Evolutionary conservation across 257 asterid genomes (phyloP), one percentile per base, ranked within the genome.

Genomic region (Fraxinus cuspidata): DNA sequence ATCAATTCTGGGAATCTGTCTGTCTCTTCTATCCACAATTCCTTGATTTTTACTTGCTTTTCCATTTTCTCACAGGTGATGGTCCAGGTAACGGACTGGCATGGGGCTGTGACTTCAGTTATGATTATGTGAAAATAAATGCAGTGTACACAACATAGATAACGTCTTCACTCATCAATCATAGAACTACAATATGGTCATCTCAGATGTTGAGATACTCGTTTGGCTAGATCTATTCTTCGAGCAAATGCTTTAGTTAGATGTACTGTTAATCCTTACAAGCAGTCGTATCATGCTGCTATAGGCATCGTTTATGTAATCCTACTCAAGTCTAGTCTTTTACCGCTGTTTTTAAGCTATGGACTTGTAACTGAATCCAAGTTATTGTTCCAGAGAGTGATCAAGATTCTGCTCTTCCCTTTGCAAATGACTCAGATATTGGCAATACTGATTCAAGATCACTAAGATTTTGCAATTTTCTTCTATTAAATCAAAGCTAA

Each of bases 31-130:
- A 25, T 13, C 69, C 9, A 23, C 69, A 32, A 8, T 63, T 29
- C 19, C 29, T 31, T 70, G 32, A 53, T 35, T 53, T 42, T 73
- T 65, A 28, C 18, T 2, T 1, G 18, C 58, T 34, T 10, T 29
- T 4, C 66, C 16, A 80, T 73, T 79, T 23, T 56, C 49, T 0
- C 2, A 82, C 86, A 91, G 99, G 97, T 35, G 93, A 89, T 80
- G 98, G 99, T 70, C 79, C 90, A 1, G 94, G 97, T 64, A 85
- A 76, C 12, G 98, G 97, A 80, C 83, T 85, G 44, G 99, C 97
- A 60, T 93, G 99, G 99, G 99, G 98, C 42, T 92, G 99, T 56
- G 98, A 95, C 76, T 86, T 95, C 56, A 95, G 99, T 78, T 95
- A 93, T 67, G 98, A 95, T 78, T 95, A 95, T 75, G 97, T 95